Evolutionary conservation across 352 stramenopile genomes (phyloP).

Genomic region (Saprolegnia diclina): DNA sequence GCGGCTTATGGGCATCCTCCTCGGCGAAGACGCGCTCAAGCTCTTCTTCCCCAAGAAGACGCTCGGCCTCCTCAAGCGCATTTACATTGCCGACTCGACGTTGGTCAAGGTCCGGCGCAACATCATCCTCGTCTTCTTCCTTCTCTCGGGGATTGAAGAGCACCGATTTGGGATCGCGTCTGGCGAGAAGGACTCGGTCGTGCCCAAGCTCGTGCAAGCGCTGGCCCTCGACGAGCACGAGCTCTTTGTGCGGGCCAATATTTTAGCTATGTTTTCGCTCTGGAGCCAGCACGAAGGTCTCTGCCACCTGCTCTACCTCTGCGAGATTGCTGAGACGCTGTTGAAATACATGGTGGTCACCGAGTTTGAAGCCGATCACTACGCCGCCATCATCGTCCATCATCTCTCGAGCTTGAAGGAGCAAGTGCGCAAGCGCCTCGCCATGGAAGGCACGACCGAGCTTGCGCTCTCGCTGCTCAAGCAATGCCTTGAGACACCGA

Average conservation of each 20-base stretch:
- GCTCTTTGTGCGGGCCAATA: constrained; percentile 31
- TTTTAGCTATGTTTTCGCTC: constrained; percentile 23
- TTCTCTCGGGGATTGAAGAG: constrained; percentile 59
- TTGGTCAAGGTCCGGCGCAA: constrained; percentile 55
- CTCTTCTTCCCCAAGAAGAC: constrained; percentile 81
- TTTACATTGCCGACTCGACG: constrained; percentile 43
- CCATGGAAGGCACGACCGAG: constrained; percentile 23
- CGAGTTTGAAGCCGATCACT: constrained; percentile 8
- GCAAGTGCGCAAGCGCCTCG: constrained; percentile 6
- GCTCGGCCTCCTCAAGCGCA: constrained; percentile 47
- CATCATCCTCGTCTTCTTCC: constrained; percentile 49
- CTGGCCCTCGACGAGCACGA: constrained; percentile 34
- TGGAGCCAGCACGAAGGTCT: constrained; percentile 21
- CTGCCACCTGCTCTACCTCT: constrained; percentile 3
- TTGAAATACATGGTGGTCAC: constrained; percentile 25
- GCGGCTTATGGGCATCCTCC: constrained; percentile 48
- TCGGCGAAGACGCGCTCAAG: constrained; percentile 68
- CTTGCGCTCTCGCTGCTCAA: constrained; percentile 18
- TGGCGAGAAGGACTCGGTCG: constrained; percentile 39
- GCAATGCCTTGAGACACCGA: constrained; percentile 3
- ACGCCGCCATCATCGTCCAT: constrained; percentile 18
- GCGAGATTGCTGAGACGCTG: constrained; percentile 8
- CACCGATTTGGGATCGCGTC: constrained; percentile 61
- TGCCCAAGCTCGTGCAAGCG: constrained; percentile 5
- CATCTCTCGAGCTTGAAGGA: constrained; percentile 25